Evolutionary conservation across 139 green algal species (phyloP).

Genomic region (Chlorella sp.): DNA sequence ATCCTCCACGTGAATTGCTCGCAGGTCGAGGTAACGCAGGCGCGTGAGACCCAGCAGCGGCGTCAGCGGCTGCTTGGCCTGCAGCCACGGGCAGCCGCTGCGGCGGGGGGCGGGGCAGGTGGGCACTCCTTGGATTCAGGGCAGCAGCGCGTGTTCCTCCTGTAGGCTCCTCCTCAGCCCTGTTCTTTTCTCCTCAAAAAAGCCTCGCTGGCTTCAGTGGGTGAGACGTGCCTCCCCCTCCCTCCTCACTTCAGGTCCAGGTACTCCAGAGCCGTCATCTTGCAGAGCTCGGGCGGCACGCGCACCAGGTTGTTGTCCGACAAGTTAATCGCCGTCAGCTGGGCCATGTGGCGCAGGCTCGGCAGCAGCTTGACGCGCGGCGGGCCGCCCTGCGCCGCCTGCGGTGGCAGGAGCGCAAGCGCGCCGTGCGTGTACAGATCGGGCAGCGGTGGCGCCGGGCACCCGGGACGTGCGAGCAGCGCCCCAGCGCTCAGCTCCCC

Average conservation of each 20-base stretch:
- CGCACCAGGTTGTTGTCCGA: conserved; percentile 48
- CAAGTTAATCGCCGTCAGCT: conserved; percentile 53
- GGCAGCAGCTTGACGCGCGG: conserved; percentile 35
- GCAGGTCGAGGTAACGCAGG: conserved; percentile 51
- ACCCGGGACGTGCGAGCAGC: too few relatives aligned
- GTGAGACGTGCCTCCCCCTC: too few relatives aligned
- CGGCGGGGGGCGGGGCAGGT: too few relatives aligned
- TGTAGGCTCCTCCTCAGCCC: too few relatives aligned
- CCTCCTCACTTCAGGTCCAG: conserved; percentile 29
- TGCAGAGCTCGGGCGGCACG: conserved; percentile 38
- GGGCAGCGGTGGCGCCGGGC: not conserved
- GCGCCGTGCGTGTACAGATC: not conserved
- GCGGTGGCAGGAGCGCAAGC: conserved; percentile 17
- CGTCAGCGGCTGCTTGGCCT: conserved; percentile 20
- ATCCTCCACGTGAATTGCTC: conserved; percentile 44
- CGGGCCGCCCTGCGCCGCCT: conserved; percentile 1
- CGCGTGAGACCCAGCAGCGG: conserved; percentile 24
- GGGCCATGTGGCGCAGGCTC: conserved; percentile 36
- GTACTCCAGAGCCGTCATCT: conserved; percentile 38
- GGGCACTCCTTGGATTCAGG: too few relatives aligned
- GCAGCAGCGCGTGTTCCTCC: too few relatives aligned
- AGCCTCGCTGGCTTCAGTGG: too few relatives aligned
- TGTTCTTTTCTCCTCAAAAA: too few relatives aligned
- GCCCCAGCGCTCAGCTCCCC: too few relatives aligned
- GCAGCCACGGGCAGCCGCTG: conserved; percentile 8